Percentiles rank a stretch among this genome's conserved stretches.
Evolutionary conservation across 495 filamentous ascomycete species (phyloP).

Genomic region (Geopyxis carbonaria): DNA sequence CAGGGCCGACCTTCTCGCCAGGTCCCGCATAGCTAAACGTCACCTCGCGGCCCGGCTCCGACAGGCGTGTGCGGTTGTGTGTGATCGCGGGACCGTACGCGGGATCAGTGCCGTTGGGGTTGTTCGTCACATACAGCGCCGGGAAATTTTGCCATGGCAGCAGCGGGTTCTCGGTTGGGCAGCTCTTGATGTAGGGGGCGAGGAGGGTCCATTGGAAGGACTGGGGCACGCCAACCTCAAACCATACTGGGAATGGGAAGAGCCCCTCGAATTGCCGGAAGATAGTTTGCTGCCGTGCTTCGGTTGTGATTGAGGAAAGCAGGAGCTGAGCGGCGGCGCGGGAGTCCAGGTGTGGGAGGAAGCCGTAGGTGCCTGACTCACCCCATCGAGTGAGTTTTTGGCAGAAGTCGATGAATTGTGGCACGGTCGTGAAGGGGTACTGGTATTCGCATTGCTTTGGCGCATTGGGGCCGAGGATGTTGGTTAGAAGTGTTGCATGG

Average conservation of each 20-base stretch:
- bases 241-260: constrained; percentile 75
- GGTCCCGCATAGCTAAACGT: constrained; percentile 56
- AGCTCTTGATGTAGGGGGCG: constrained; percentile 68
- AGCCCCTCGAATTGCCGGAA: constrained; percentile 77
- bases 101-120: constrained; percentile 51
- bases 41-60: constrained; percentile 58
- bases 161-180: constrained; percentile 55
- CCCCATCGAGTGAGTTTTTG: constrained; percentile 73
- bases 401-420: constrained; percentile 69
- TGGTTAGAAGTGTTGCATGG: constrained; percentile 60
- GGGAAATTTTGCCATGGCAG: constrained; percentile 86
- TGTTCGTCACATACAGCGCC: constrained; percentile 52
- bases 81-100: constrained; percentile 41
- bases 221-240: constrained; percentile 64
- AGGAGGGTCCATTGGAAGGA: constrained; percentile 77
- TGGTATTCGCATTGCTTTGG: constrained; percentile 65
- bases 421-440: constrained; percentile 62
- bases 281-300: constrained; percentile 73
- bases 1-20: constrained; percentile 55
- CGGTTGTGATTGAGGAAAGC: constrained; percentile 61
- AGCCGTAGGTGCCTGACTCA: constrained; percentile 71
- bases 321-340: constrained; percentile 58
- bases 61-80: constrained; percentile 51
- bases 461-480: constrained; percentile 61
- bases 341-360: constrained; percentile 63